Evolutionary conservation across 192 early-diverging fungal genomes (phyloP).

Genomic region (Chytriomyces confervae): DNA sequence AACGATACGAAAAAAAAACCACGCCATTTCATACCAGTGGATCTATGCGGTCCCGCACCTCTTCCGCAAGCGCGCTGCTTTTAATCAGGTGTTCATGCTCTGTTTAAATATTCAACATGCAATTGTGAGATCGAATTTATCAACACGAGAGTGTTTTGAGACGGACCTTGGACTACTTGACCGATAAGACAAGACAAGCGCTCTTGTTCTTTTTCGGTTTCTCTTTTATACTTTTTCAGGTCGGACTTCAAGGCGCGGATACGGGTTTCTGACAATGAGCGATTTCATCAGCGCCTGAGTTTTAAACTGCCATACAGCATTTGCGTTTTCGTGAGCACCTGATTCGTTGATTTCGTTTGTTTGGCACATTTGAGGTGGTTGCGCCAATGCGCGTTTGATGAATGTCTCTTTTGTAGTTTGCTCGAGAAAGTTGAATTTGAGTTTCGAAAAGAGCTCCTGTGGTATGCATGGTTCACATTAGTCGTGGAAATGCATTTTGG

Average conservation of each 20-base stretch:
- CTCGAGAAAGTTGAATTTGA: conserved; percentile 63
- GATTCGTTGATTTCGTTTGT: conserved; percentile 38
- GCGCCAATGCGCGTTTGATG: conserved; percentile 49
- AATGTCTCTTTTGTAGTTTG: conserved; percentile 61
- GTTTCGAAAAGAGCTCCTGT: conserved; percentile 61
- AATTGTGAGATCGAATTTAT: not conserved
- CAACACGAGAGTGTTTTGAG: not conserved
- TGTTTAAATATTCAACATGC: not conserved
- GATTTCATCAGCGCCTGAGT: not conserved
- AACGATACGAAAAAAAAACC: not conserved
- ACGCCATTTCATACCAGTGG: conserved; percentile 21
- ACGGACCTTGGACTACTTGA: conserved; percentile 21
- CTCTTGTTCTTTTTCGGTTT: conserved; percentile 17
- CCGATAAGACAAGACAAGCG: conserved; percentile 17
- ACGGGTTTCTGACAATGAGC: not conserved
- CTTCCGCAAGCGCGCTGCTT: not conserved
- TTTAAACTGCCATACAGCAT: not conserved
- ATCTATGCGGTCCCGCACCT: not conserved
- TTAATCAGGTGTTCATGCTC: conserved; percentile 17
- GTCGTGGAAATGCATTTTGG: not conserved
- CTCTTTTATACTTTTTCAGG: conserved; percentile 24
- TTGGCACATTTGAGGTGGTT: conserved; percentile 44
- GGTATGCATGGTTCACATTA: not conserved
- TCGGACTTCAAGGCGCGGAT: conserved; percentile 19
- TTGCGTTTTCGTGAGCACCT: conserved; percentile 1